These are phyloP conservation scores for Talaromyces piceae DNA, from an alignment of 2,329 filamentous ascomycete genomes.

Conservation along the genomic window DNA sequence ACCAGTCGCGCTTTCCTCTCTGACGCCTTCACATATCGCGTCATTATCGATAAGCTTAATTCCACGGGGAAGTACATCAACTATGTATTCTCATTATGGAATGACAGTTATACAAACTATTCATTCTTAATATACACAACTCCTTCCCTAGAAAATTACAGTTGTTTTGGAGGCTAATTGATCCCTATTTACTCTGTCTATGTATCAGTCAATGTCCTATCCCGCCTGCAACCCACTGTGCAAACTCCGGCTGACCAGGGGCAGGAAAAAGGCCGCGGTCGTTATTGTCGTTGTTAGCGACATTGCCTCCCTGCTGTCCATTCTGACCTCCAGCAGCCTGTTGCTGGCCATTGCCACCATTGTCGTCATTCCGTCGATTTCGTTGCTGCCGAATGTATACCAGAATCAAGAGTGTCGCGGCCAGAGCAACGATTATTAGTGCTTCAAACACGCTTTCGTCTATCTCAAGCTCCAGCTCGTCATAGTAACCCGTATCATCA, in stretches of 20 bases:
- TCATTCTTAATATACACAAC: neutral
- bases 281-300: conserved; percentile 2
- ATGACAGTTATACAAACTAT: too few relatives aligned
- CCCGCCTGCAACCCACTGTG: conserved; percentile 60
- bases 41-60: conserved; percentile 16
- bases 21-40: neutral
- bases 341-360: conserved; percentile 14
- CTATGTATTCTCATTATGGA: too few relatives aligned
- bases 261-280: conserved; percentile 54
- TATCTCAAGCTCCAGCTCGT: conserved; percentile 55
- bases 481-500: conserved; percentile 46
- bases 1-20: neutral
- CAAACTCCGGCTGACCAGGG: conserved; percentile 59
- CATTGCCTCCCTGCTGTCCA: neutral
- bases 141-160: neutral
- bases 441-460: conserved; percentile 80
- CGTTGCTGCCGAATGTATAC: conserved; percentile 61
- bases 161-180: neutral
- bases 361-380: conserved; percentile 30
- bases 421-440: conserved; percentile 71
- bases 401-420: conserved; percentile 65
- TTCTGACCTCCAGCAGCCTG: conserved; percentile 4
- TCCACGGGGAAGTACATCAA: neutral
- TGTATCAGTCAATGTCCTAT: conserved; percentile 45
- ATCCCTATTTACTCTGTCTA: conserved; percentile 1